A percentile compares a stretch with the other conserved stretches of the same genome.
phyloP scores from a whole-genome alignment of 176 grass and related monocot species.

The Saccharum spontaneum region DNA sequence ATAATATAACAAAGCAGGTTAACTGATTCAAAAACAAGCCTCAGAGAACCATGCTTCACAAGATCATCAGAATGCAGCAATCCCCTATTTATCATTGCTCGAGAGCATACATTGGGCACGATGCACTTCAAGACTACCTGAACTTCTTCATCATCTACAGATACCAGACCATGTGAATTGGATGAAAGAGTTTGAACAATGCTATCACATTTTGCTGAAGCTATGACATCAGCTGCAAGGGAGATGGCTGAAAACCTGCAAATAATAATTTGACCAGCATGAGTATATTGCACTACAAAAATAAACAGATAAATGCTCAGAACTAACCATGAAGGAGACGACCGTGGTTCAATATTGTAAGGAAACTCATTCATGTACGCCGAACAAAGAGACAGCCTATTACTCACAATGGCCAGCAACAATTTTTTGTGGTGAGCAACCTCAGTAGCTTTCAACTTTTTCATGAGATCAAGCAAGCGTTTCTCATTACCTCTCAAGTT shows the following conservation, averaged over 20 bases:
- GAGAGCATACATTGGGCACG: conserved; percentile 60
- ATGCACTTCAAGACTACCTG: conserved; percentile 75
- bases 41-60: conserved; percentile 83
- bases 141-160: conserved; percentile 57
- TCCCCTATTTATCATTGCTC: conserved; percentile 80
- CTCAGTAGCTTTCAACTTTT: conserved; percentile 81
- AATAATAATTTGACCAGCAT: conserved; percentile 34
- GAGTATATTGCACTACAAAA: conserved; percentile 22
- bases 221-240: conserved; percentile 80
- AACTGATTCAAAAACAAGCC: conserved; percentile 74
- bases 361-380: conserved; percentile 87
- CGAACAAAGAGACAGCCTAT: conserved; percentile 66
- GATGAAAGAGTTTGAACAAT: conserved; percentile 48
- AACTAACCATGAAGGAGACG: conserved; percentile 69
- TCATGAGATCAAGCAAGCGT: conserved; percentile 81
- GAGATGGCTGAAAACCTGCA: conserved; percentile 82
- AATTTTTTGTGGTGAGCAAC: conserved; percentile 63
- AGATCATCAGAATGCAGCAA: conserved; percentile 84
- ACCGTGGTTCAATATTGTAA: conserved; percentile 66
- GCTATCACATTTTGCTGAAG: conserved; percentile 50
- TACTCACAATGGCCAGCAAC: conserved; percentile 67
- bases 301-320: conserved; percentile 4
- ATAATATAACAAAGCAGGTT: conserved; percentile 59
- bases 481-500: conserved; percentile 87
- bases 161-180: conserved; percentile 42